Base-by-base conservation (phyloP, 2,329 filamentous ascomycete species). In the Alternaria gansuensis region DNA sequence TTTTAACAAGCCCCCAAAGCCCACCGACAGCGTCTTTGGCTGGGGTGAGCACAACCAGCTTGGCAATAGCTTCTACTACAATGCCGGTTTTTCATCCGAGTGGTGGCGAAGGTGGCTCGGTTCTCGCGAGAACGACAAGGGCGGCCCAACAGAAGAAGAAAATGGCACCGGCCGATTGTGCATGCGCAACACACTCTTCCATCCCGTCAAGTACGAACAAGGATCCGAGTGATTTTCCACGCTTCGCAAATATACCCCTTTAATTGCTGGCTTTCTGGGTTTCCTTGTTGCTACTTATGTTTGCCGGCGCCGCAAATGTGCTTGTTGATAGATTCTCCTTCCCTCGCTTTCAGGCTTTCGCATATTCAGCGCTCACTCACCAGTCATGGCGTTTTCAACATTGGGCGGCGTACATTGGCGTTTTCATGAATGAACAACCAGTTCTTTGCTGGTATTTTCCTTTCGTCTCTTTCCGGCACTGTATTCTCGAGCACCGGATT, bases 21-120 rank as follows among this genome's bases (percentile, higher is more conserved):
- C 77, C 3, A 78, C 76, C 37, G 80, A 81, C 62, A 81, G 77
- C 31, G 79, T 81, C 2, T 83, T 83, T 56, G 82, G 81, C 39
- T 82, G 81, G 81, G 81, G 81, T 26, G 81, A 83, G 68, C 81
- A 83, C 72, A 83, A 83, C 64, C 76, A 82, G 67, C 76, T 82
- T 6, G 82, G 81, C 54, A 80, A 78, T 69, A 80, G 75, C 63
- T 83, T 82, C 67, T 83, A 83, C 75, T 83, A 83, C 73, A 82
- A 83, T 63, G 77, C 78, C 14, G 80, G 75, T 21, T 83, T 83
- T 62, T 77, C 76, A 3, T 79, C 80, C 10, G 78, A 79, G 49
- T 75, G 82, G 49, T 83, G 81, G 81, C 72, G 81, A 61, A 67
- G 82, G 62, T 83, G 82, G 81, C 75, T 83, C 13, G 82, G 82